Base-by-base conservation (phyloP, 805 yeast genomes). In the Ogataea salicorniae region DNA sequence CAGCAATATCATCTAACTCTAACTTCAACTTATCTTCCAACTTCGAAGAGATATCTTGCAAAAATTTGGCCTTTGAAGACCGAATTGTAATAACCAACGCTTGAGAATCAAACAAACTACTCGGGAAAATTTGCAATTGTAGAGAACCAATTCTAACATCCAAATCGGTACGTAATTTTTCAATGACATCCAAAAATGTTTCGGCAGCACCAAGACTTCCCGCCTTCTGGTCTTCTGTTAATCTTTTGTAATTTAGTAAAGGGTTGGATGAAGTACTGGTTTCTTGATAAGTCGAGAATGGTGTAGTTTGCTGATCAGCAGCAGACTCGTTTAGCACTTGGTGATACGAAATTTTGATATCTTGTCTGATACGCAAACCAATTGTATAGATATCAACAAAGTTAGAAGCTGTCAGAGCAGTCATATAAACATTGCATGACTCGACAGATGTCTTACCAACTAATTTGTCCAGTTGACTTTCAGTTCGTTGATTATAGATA, bases 401-500 rank as follows among this genome's bases (percentile, higher is more conserved):
- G 58, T 86, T 89, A 0, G 96, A 83, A 0, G 94, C 94, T 0
- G 95, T 84, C 58, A 94, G 73, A 0, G 96, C 89, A 0, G 98
- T 91, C 50, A 85, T 70, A 57, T 78, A 88, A 2, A 87, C 58
- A 48, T 79, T 79, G 15, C 83, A 71, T 0, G 79, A 69, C 2
- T 72, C 79, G 51, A 83, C 72, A 11, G 69, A 67, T 2, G 77
- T 61, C 2, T 69, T 64, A 0, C 80, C 84, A 48, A 71, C 75
- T 6, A 91, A 65, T 43, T 80, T 77, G 60, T 90, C 96, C 23
- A 80, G 77, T 41, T 71, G 64, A 20, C 72, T 60, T 1, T 57
- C 49, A 41, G 76, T 83, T 54, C 80, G 78, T 57, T 84, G 87
- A 61, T 92, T 94, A 62, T 76, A 83, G 17, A 89, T 69, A 23